These are phyloP conservation scores for Prunus yedoensis DNA, from an alignment of 331 rosid species.

Conservation along the genomic window DNA sequence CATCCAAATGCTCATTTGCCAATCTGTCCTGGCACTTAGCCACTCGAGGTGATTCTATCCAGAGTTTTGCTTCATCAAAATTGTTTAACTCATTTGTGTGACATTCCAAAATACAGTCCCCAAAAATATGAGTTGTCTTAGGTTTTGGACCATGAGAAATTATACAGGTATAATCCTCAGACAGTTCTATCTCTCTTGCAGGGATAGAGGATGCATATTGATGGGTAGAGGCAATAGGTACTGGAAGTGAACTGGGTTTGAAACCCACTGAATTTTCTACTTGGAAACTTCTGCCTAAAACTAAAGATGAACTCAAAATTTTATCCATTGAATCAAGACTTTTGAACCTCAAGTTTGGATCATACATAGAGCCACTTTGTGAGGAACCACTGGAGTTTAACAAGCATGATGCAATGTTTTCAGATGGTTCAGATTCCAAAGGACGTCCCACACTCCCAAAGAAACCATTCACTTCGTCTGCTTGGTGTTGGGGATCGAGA, in stretches of 20 bases:
- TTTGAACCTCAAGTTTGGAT: conserved; percentile 25
- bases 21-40: conserved; percentile 34
- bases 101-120: conserved; percentile 85
- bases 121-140: conserved; percentile 71
- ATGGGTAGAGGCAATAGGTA: conserved; percentile 46
- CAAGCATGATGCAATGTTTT: conserved; percentile 32
- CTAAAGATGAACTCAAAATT: conserved; percentile 35
- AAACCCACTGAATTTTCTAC: conserved; percentile 35
- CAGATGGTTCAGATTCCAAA: conserved; percentile 34
- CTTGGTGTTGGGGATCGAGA: conserved; percentile 34
- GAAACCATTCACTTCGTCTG: conserved; percentile 23
- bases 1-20: conserved; percentile 15
- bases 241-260: conserved; percentile 61
- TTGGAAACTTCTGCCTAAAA: conserved; percentile 24
- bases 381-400: conserved; percentile 43
- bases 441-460: conserved; percentile 27
- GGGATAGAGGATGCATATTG: conserved; percentile 41
- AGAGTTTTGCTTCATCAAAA: conserved; percentile 45
- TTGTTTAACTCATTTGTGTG: conserved; percentile 46
- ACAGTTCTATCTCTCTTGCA: conserved; percentile 78
- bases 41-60: conserved; percentile 33
- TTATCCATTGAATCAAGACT: conserved; percentile 31
- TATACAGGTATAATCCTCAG: conserved; percentile 92
- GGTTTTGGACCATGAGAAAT: conserved; percentile 95
- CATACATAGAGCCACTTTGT: conserved; percentile 24